Evolutionary conservation across 768 basidiomycete genomes (phyloP), one percentile per base, ranked within the genome.

Genomic region (Mycena amicta): DNA sequence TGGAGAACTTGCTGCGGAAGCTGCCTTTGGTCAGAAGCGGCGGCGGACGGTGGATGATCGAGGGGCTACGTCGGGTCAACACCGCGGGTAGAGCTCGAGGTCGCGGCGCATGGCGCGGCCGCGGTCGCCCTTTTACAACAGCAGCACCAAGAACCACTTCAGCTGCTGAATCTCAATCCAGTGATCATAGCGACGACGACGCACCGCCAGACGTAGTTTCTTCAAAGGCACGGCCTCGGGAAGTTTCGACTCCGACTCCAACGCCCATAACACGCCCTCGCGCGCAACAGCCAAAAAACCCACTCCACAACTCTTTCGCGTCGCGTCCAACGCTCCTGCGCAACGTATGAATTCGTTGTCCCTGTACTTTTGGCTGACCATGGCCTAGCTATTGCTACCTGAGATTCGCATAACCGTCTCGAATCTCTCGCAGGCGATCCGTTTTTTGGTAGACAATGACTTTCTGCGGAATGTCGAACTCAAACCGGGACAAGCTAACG

Each of bases 361-460:
- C 52, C 52, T 20, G 18, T 33, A 39, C n/a, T 50, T 41, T 16
- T 46, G 3, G n/a, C 51, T 68, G 46, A 66, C 23, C 23, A 39
- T 50, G 25, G 16, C 29, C 23, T 65, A 95, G 92, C 75, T 97
- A 13, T 80, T 97, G 4, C 76, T 89, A 20, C 91, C 89, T 13
- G 94, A 96, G 69, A 94, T 96, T 37, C 85, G 89, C 27, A 80
- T 91, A 62, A 95, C 95, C 0, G 82, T 95, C 3, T 95, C 93
- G 1, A 95, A 95, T 71, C 79, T 98, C 4, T 94, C 94, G 0
- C 95, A 98, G 71, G 93, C 92, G 4, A 92, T 97, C 62, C 86
- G 83, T 28, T 98, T 97, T 72, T 72, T 96, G 18, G 93, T 92
- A 1, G 90, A 91, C 60, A 97, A 98, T 62, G 87, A 94, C 67